Base-by-base conservation (phyloP, 495 filamentous ascomycete species). In the Polyplosphaeria fusca region DNA sequence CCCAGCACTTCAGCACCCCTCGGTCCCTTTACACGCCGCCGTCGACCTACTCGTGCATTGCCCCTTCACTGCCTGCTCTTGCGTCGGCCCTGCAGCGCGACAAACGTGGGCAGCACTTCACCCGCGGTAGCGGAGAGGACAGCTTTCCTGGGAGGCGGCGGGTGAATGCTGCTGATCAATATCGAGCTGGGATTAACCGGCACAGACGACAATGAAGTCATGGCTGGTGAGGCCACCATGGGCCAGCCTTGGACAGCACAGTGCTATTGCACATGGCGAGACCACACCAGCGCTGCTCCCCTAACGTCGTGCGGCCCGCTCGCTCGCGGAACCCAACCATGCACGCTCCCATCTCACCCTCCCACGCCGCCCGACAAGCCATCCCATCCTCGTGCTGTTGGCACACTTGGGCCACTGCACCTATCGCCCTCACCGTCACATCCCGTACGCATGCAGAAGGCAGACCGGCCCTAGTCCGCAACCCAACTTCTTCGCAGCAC, bases 111-210 rank as follows among this genome's bases (percentile, higher is more conserved):
- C 32, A 46, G 39, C 47, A 46, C 14, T 27, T 53, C 32, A 23
- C 20, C 30, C 32, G 19, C 48, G 48, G 52, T 55, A 50, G 49
- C 44, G 58, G 48, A 13, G 32, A 14, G 38, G 27, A 7, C 44
- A n/a, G 25, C 28, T 25, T 37, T 35, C 49, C 49, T 49, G 47
- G 49, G 28, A 46, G 50, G 32, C 16, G 37, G 43, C 28, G 44
- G 50, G 2, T 55, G 43, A 61, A 50, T 54, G 44, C 50, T 61
- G 58, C 30, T 49, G 57, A 54, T 60, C 57, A 39, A 45, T 23
- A 32, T n/a, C 43, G 11, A 23, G 7, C 45, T 42, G 7, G 49
- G 51, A 60, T 43, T 50, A 49, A 32, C 44, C 57, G 43, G 38
- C 38, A 3, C 39, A 52, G 20, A 47, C 14, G 22, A 12, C 5